Percentiles rank a stretch among this genome's conserved stretches.
phyloP scores from a whole-genome alignment of 495 filamentous ascomycete species.

The Oleoguttula mirabilis region DNA sequence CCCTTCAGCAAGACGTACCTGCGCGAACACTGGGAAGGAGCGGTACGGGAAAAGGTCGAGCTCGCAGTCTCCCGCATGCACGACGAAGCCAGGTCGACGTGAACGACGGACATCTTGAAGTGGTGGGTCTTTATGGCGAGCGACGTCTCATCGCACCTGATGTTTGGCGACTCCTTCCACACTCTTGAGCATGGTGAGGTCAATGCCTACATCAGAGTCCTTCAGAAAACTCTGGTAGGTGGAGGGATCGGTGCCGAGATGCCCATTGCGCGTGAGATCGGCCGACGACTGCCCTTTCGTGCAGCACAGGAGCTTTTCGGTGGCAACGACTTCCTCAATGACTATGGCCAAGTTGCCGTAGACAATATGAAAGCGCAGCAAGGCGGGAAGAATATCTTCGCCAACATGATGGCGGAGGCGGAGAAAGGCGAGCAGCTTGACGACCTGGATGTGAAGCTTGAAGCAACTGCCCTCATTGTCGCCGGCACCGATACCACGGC shows the following conservation, averaged over 20 bases:
- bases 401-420: slow-evolving; percentile 12
- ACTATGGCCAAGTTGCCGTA: slow-evolving; percentile 11
- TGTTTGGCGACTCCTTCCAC: slow-evolving; percentile 46
- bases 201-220: slow-evolving; percentile 11
- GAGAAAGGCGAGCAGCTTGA: slow-evolving; percentile 23
- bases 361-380: slow-evolving; percentile 3
- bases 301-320: slow-evolving; percentile 3
- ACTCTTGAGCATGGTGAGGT: slow-evolving; percentile 42
- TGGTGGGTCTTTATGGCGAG: slow-evolving; percentile 49
- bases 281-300: slow-evolving; percentile 6
- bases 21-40: slow-evolving; percentile 14
- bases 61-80: slow-evolving; percentile 12
- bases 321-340: slow-evolving; percentile 1
- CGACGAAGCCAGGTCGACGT: neutral
- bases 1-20: slow-evolving; percentile 13
- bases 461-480: slow-evolving; percentile 37
- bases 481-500: slow-evolving; percentile 43
- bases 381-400: slow-evolving; percentile 9
- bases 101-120: slow-evolving; percentile 37
- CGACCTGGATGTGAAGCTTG: slow-evolving; percentile 30
- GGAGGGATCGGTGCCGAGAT: slow-evolving; percentile 13
- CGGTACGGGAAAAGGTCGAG: slow-evolving; percentile 5
- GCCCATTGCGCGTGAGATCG: slow-evolving; percentile 7
- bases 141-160: slow-evolving; percentile 44
- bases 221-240: slow-evolving; percentile 13